These are phyloP conservation scores for Sporisorium reilianum DNA, from an alignment of 1,284 basidiomycete species.

Conservation along the genomic window DNA sequence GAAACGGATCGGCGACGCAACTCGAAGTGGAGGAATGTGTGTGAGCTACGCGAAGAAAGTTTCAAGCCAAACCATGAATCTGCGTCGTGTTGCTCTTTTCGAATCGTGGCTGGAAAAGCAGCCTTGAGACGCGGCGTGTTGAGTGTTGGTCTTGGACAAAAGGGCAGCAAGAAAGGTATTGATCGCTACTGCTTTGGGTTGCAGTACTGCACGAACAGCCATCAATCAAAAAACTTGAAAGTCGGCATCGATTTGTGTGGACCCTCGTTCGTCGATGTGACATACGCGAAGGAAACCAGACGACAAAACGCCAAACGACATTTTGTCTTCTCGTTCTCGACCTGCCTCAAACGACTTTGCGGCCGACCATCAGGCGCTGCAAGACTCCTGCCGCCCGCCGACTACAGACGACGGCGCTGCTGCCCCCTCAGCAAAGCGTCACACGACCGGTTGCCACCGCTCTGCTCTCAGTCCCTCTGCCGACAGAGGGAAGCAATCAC, in stretches of 20 bases:
- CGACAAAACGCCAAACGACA: not conserved
- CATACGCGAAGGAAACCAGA: slow-evolving; percentile 22
- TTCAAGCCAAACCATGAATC: slow-evolving; percentile 5
- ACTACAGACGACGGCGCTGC: too few species aligned
- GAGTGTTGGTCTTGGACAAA: slow-evolving; percentile 29
- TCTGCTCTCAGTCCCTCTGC: not conserved
- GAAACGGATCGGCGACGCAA: slow-evolving; percentile 12
- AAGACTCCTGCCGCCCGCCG: too few species aligned
- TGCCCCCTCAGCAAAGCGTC: not conserved
- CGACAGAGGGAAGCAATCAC: not conserved
- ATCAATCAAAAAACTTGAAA: slow-evolving; percentile 14
- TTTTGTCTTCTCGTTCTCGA: not conserved
- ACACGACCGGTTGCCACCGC: not conserved
- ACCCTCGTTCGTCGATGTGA: slow-evolving; percentile 19
- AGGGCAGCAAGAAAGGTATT: not conserved
- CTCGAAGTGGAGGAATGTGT: slow-evolving; percentile 14
- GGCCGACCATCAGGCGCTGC: not conserved
- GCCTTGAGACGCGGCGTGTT: slow-evolving; percentile 9
- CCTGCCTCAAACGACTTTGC: not conserved
- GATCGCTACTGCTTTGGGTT: slow-evolving; percentile 1
- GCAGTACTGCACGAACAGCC: accelerated
- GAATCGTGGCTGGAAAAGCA: not conserved
- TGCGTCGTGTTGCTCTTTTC: slow-evolving; percentile 29
- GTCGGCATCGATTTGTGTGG: not conserved
- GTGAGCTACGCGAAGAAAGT: not conserved